Conservation (phyloP, 495 filamentous ascomycete species). For the Aspergillus egyptiacus region DNA sequence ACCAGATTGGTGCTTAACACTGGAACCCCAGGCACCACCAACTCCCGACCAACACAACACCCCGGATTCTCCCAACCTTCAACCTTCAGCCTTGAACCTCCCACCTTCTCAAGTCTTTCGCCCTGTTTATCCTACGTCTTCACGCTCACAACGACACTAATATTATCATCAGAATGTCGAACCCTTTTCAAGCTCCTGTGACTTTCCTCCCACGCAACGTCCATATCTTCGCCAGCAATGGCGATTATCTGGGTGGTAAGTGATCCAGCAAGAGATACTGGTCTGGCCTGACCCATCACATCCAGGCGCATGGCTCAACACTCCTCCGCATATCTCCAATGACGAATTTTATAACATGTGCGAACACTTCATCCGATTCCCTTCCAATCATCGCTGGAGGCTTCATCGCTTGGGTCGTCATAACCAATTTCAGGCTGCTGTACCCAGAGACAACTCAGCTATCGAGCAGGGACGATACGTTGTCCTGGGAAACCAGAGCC, state of each 20-base stretch:
- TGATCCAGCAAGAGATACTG: neutral
- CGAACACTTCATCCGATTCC: neutral
- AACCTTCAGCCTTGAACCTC: no score
- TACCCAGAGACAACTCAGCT: no score
- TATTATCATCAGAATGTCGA: neutral
- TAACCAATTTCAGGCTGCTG: no score
- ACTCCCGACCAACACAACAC: no score
- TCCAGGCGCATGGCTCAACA: neutral
- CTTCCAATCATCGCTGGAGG: neutral
- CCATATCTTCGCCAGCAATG: neutral
- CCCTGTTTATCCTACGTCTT: no score
- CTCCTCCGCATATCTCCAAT: neutral
- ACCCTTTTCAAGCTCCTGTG: neutral
- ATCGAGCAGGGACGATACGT: no score
- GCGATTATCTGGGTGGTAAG: slow-evolving; percentile 1
- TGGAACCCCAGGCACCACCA: no score
- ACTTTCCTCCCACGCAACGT: neutral
- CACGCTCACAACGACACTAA: no score
- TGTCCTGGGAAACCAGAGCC: neutral
- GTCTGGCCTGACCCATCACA: neutral
- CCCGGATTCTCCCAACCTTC: no score
- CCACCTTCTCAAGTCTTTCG: no score
- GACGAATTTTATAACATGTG: neutral
- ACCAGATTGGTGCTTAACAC: no score
- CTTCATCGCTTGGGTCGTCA: no score